Evolutionary conservation across 2,329 filamentous ascomycete species (phyloP), one percentile per base, ranked within the genome.

Genomic region (Aspergillus ochraceus): DNA sequence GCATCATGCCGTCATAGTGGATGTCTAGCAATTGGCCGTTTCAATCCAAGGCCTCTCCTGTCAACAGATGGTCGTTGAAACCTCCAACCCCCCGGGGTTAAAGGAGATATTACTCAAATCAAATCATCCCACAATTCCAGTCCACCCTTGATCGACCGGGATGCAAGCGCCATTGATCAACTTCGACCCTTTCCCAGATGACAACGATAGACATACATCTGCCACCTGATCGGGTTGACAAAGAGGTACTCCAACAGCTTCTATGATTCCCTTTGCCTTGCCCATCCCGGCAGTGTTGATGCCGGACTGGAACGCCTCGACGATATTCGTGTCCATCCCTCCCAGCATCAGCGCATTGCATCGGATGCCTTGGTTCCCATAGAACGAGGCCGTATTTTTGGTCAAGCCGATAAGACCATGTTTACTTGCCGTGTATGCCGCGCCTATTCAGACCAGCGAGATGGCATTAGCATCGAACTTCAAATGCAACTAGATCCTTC

Each of bases 331-430:
- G 4, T 75, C 60, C 81, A 86, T 85, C n/a, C 75, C 80, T 10
- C 82, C 84, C 47, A 84, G 75, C 63, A 84, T 71, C 60, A 86
- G 70, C 1, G 79, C 80, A 36, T 85, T 78, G 62, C 77, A 79
- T 53, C 80, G 78, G 60, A 88, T 83, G 24, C 83, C 83, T 71
- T 82, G 81, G 30, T 74, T 73, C 1, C 79, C 80, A 66, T 88
- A 88, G 66, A 78, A 83, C 0, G 80, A 77, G 2, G 84, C 84
- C 14, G 83, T 87, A 71, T 83, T 87, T 70, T 82, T 83, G 14
- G 83, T 84, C 58, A 86, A 70, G 1, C 81, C 84, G 3, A 84
- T 66, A 14, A 86, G 68, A 10, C 80, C 84, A 64, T 85, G 83
- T 71, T 86, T 85, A 70, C 76, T 79, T 0, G 79, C 77, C 0